These are phyloP conservation scores for Turritis glabra DNA, from an alignment of 345 rosid species.

Conservation along the genomic window DNA sequence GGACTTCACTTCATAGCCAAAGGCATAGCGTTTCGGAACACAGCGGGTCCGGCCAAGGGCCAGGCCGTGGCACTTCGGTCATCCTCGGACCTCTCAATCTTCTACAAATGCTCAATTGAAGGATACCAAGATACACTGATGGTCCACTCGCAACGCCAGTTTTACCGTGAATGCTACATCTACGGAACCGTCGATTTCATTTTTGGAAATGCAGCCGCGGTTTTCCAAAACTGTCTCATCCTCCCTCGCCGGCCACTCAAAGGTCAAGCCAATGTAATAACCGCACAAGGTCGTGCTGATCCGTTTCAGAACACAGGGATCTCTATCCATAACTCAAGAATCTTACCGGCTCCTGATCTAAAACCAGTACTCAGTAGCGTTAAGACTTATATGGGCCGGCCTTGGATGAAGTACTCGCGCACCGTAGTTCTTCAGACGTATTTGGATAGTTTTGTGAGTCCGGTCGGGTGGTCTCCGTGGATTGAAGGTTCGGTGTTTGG, in stretches of 20 bases:
- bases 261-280: conserved; percentile 59
- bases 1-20: conserved; percentile 54
- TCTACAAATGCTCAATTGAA: conserved; percentile 71
- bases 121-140: conserved; percentile 91
- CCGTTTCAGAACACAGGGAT: conserved; percentile 90
- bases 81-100: conserved; percentile 79
- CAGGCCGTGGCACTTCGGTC: conserved; percentile 95
- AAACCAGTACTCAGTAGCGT: conserved; percentile 52
- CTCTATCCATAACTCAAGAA: conserved; percentile 69
- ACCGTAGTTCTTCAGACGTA: conserved; percentile 64
- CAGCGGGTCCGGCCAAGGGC: conserved; percentile 42
- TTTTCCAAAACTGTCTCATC: conserved; percentile 78
- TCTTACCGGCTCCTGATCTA: conserved; percentile 73
- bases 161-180: conserved; percentile 75
- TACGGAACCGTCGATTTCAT: conserved; percentile 92
- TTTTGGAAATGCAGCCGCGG: conserved; percentile 83
- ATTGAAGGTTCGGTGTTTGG: conserved; percentile 46
- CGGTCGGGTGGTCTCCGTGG: conserved; percentile 87
- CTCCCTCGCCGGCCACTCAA: conserved; percentile 66
- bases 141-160: conserved; percentile 81
- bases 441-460: conserved; percentile 63
- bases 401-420: conserved; percentile 76
- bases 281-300: conserved; percentile 86
- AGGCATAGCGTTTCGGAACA: conserved; percentile 38
- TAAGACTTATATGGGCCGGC: conserved; percentile 73